A percentile compares a stretch with the other conserved stretches of the same genome.
phyloP scores from a whole-genome alignment of 176 grass and related monocot species.

The Rhynchospora breviuscula region DNA sequence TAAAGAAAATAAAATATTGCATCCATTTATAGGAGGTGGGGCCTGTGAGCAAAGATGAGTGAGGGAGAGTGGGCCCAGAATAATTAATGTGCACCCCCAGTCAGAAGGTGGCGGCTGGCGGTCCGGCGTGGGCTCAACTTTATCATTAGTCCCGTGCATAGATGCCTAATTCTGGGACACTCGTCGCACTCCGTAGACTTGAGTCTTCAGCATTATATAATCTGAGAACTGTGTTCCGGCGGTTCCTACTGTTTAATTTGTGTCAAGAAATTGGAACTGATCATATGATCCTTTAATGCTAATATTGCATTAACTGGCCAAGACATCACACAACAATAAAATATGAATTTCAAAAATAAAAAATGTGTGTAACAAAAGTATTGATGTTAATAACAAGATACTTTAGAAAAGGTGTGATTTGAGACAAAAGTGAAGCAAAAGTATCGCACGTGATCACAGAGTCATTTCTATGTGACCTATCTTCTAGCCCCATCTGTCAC shows the following conservation, averaged over 20 bases:
- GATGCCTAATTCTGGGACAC: constrained; percentile 1
- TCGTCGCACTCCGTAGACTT: neutral
- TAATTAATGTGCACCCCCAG: neutral
- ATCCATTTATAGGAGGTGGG: neutral
- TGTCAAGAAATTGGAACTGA: too few species aligned
- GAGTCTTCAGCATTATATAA: too few species aligned
- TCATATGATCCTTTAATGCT: too few species aligned
- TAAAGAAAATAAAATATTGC: too few species aligned
- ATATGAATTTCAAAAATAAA: neutral
- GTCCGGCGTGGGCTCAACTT: constrained; percentile 32
- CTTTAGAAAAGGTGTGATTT: constrained; percentile 15
- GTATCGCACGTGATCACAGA: constrained; percentile 33
- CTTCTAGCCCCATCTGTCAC: neutral
- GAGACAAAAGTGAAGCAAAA: constrained; percentile 45
- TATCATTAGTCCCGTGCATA: constrained; percentile 25
- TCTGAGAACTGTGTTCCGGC: too few species aligned
- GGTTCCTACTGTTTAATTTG: too few species aligned
- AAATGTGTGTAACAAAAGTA: neutral
- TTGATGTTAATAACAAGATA: constrained; percentile 8
- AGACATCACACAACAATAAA: neutral
- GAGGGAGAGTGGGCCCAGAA: neutral
- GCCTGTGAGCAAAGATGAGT: neutral
- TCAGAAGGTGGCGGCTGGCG: constrained; percentile 18
- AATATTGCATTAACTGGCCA: too few species aligned
- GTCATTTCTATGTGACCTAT: constrained; percentile 21